Evolutionary conservation across 371 early-diverging fungal genomes (phyloP), one percentile per base, ranked within the genome.

Genomic region (Rhizomucor pusillus): DNA sequence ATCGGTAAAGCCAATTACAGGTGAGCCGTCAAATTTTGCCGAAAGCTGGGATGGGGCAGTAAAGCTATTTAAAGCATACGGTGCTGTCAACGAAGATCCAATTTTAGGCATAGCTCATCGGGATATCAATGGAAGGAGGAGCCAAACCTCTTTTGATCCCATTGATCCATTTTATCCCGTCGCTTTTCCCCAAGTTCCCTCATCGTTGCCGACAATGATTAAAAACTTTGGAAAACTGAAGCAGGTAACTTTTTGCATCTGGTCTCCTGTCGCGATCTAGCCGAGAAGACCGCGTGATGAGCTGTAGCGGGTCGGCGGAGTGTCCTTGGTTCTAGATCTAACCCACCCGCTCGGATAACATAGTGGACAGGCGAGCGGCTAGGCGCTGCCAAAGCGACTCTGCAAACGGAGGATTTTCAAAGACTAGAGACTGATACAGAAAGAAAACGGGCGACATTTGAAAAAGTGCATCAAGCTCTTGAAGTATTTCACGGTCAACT

Each of bases 211-310:
- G 43, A 50, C 43, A 6, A 80, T 80, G 80, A 80, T 76, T 50
- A 88, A 88, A 60, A 88, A 86, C 62, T 69, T 86, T 48, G 86
- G 86, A 24, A 85, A 88, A 66, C 62, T 86, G 39, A 84, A 81
- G 55, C 89, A 86, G 82, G 86, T 82, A 63, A 55, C 10, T 20
- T 39, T 41, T 43, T 33, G 52, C 22, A 16, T 48, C 2, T 39
- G 12, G 5, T 12, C 20, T 36, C 39, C 13, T 50, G 25, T 18
- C 33, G 47, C 29, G 3, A 24, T 47, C 22, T 24, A 13, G 20
- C 39, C 20, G 16, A 50, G 7, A 19, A 50, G 34, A 7, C n/a
- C 11, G 18, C 23, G 19, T 25, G 12, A 39, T 3, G 40, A 24
- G 2, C 11, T 37, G 6, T 37, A 9, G 14, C 16, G 37, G 40